Base-by-base conservation (phyloP, 148 eudicot genomes). In the Fagopyrum tataricum region DNA sequence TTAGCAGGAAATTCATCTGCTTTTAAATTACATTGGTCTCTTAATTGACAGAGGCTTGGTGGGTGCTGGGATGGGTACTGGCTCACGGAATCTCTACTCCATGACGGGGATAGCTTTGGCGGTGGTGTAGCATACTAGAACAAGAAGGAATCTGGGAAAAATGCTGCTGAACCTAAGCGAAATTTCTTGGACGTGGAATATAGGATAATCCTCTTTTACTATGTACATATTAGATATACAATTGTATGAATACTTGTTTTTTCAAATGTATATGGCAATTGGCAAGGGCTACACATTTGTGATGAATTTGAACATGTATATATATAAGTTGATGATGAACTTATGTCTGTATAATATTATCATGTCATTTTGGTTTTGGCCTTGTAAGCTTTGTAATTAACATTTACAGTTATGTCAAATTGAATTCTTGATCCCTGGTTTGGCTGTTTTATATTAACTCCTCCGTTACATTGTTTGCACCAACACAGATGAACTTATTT, bases 51-150 rank as follows among this genome's bases (percentile, higher is more conserved):
- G 98, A 85, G 88, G 77, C 88, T 95, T 73, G 98, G 97, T 61
- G 97, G 98, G 79, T 83, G 82, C 51, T 95, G 97, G 98, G 97
- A 95, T 78, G 97, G 97, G 46, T 95, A 95, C 79, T 95, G 98
- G 98, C 89, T 95, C 76, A 91, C 98, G 1, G 98, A 95, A 77
- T 88, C 90, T 69, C 62, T 95, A 23, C 96, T 90, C 76, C 91
- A 90, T 58, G 98, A 95, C 31, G 92, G 96, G 49, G 97, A 95
- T 82, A 81, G 89, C 82, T 95, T 91, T 80, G 81, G 96, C 7
- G 87, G 97, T 49, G 97, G 97, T 40, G 84, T 95, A 79, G 98
- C 97, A 58, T 91, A 95, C 82, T 95, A 77, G 90, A 83, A 31
- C 37, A 31, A 66, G 44, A 15, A 15, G 69, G 20, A 14, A 14